phyloP scores from a whole-genome alignment of 129 eudicot genomes.

The carrot (Daucus carota) region DH1_v3.0 NC_030381.2:43217001-43217500 shows the following conservation, averaged over 20 bases:
- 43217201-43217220: background rate
- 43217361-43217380: background rate
- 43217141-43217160: slow-evolving; percentile 88
- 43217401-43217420: background rate
- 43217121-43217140: slow-evolving; percentile 83
- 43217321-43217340: background rate
- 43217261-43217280: background rate
- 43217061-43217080: background rate
- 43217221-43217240: background rate
- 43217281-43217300: background rate
- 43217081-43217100: background rate
- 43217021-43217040: slow-evolving; percentile 72
- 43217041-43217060: background rate
- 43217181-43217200: slow-evolving; percentile 13
- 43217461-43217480: background rate
- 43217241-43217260: background rate
- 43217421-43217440: background rate
- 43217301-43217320: background rate
- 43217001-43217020: slow-evolving; percentile 96
- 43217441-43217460: background rate
- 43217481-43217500: background rate
- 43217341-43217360: background rate
- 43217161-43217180: slow-evolving; percentile 81
- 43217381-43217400: background rate
- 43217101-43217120: slow-evolving; percentile 30